Evolutionary conservation across 2,329 filamentous ascomycete species (phyloP), one percentile per base, ranked within the genome.

Genomic region (Aspergillus sergii): DNA sequence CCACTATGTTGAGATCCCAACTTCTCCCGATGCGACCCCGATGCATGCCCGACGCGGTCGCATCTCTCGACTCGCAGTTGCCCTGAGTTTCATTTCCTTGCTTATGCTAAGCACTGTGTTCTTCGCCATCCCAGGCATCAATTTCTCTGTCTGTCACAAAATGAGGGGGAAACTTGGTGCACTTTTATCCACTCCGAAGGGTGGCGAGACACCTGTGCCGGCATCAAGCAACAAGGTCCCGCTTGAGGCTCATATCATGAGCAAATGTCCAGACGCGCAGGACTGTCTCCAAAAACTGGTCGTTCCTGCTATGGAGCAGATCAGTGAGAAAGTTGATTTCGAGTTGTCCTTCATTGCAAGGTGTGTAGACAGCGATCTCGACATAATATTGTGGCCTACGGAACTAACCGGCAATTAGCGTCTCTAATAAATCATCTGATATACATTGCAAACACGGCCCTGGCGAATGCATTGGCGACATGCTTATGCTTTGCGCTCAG

Each of bases 191-290:
- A 21, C 43, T 34, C 10, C 36, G 11, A 41, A 50, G 32, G n/a
- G 16, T 36, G 64, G 60, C 45, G 61, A 45, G 43, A 41, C 48
- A 5, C 55, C 41, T 11, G 51, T 62, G 32, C 58, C 63, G 58
- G 60, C 41, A 43, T 41, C 30, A 7, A 61, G 23, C 32, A 45
- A 61, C 32, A 73, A 68, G 62, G 90, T 98, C 5, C 91, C 93
- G 4, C 80, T 99, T 2, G 95, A 99, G 77, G 92, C 93, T 61
- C 94, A 98, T 77, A 95, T 98, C 71, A 99, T 98, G 90, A 92
- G 89, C 80, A 97, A 98, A 84, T 99, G 95, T 73, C 94, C 94
- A 0, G 95, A 99, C 78, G 93, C 95, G 2, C 86, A 85, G 76
- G 90, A 92, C 74, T 97, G 94, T 73, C 83, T 99, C 23, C 87